Evolutionary conservation across 371 early-diverging fungal species (phyloP).

Genomic region (Lichtheimia corymbifera): DNA sequence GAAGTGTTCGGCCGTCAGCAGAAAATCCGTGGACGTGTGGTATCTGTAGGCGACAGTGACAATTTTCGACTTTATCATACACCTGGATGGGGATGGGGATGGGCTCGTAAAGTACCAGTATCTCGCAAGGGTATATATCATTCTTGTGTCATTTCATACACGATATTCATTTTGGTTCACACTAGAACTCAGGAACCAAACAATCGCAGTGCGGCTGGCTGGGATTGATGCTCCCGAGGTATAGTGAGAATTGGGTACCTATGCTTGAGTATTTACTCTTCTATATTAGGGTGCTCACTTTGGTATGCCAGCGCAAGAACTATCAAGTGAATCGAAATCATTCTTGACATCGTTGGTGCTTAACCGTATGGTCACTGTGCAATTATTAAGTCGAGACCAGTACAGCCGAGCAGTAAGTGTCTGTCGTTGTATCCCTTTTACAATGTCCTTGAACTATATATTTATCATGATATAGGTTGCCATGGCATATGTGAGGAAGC

Average conservation of each 20-base stretch:
- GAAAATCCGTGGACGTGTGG: slow-evolving; percentile 49
- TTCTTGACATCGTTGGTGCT: slow-evolving; percentile 55
- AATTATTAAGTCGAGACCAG: slow-evolving; percentile 61
- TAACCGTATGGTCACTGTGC: slow-evolving; percentile 53
- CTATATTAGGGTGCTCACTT: slow-evolving; percentile 55
- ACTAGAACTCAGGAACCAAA: slow-evolving; percentile 59
- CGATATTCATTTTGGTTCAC: not conserved
- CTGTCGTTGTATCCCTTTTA: not conserved
- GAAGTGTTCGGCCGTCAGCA: slow-evolving; percentile 36
- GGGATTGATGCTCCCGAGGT: slow-evolving; percentile 84
- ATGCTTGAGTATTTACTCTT: slow-evolving; percentile 1
- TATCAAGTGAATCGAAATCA: slow-evolving; percentile 57
- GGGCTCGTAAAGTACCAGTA: slow-evolving; percentile 51
- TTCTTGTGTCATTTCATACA: not conserved
- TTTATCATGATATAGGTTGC: slow-evolving; percentile 46
- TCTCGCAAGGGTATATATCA: slow-evolving; percentile 32
- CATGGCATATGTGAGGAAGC: slow-evolving; percentile 60
- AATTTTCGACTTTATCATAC: slow-evolving; percentile 67
- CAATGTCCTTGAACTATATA: not conserved
- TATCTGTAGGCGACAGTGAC: slow-evolving; percentile 64
- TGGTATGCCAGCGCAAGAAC: slow-evolving; percentile 75
- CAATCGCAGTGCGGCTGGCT: slow-evolving; percentile 68
- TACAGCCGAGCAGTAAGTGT: slow-evolving; percentile 69
- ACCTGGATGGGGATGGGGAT: slow-evolving; percentile 62
- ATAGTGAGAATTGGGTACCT: not conserved